Percentiles rank a stretch among this genome's conserved stretches.
Conservation (phyloP, 441 rosid species). For the Pelargonium australe region DNA sequence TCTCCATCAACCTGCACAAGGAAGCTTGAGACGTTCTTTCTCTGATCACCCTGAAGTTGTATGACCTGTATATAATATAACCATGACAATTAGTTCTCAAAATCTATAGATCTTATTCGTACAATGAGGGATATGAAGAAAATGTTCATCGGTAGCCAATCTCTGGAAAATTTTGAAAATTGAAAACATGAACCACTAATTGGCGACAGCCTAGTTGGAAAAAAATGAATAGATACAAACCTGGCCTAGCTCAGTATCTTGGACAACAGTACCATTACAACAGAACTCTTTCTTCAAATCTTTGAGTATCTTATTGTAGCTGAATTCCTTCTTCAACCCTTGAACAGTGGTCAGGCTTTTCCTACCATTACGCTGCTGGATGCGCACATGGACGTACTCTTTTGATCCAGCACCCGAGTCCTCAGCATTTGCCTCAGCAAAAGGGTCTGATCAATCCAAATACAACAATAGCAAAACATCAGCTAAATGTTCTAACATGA, state of each 20-base stretch:
- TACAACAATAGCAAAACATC: too few relatives aligned
- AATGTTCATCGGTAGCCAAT: too few relatives aligned
- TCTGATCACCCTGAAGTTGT: slow-evolving; percentile 84
- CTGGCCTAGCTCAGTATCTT: slow-evolving; percentile 87
- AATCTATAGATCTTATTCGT: too few relatives aligned
- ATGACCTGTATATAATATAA: slow-evolving; percentile 35
- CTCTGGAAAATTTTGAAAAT: too few relatives aligned
- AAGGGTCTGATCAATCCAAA: slow-evolving; percentile 45
- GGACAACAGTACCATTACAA: slow-evolving; percentile 93
- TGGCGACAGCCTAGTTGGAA: too few relatives aligned
- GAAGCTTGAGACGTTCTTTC: slow-evolving; percentile 66
- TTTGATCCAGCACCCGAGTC: slow-evolving; percentile 82
- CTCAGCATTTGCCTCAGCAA: slow-evolving; percentile 87
- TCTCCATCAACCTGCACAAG: slow-evolving; percentile 48
- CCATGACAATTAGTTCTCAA: not conserved
- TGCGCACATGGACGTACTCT: slow-evolving; percentile 80
- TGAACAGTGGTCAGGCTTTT: slow-evolving; percentile 92
- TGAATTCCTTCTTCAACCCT: slow-evolving; percentile 83
- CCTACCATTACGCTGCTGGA: slow-evolving; percentile 85
- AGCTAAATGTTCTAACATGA: not conserved
- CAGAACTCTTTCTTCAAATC: slow-evolving; percentile 91
- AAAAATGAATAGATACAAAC: slow-evolving; percentile 22
- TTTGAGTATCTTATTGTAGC: slow-evolving; percentile 81
- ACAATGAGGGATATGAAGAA: too few relatives aligned
- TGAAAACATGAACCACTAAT: too few relatives aligned